Conservation (phyloP, 2,329 filamentous ascomycete genomes). For the Capronia americana region DNA sequence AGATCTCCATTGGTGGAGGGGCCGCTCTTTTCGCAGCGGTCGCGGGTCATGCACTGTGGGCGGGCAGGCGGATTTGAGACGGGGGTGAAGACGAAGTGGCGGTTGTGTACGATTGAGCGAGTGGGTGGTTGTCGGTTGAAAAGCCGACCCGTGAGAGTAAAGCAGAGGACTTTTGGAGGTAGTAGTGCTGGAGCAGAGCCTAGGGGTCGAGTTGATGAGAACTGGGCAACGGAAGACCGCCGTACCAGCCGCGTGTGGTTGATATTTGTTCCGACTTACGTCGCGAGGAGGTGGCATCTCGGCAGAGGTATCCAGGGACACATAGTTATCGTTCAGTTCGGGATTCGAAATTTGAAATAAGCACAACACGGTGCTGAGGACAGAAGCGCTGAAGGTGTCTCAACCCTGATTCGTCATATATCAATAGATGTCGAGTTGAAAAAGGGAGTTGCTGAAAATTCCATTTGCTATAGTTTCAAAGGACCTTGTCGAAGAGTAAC, state of each 20-base stretch:
- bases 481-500: background rate
- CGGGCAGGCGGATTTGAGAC: background rate
- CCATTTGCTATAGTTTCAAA: background rate
- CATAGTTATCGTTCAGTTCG: background rate
- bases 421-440: background rate
- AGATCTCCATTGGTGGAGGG: conserved; percentile 13
- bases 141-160: background rate
- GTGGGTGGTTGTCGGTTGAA: background rate
- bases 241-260: background rate
- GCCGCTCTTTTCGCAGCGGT: conserved; percentile 10
- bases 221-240: background rate
- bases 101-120: background rate
- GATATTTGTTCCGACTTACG: too few species aligned
- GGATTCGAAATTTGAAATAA: background rate
- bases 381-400: background rate
- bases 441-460: background rate
- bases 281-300: background rate
- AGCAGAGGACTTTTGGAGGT: background rate
- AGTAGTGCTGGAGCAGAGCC: background rate
- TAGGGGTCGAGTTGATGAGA: background rate
- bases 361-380: background rate
- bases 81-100: background rate
- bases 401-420: background rate
- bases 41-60: conserved; percentile 7
- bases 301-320: background rate